Evolutionary conservation across 2,329 filamentous ascomycete genomes (phyloP).

Genomic region (Bipolaris cookei): DNA sequence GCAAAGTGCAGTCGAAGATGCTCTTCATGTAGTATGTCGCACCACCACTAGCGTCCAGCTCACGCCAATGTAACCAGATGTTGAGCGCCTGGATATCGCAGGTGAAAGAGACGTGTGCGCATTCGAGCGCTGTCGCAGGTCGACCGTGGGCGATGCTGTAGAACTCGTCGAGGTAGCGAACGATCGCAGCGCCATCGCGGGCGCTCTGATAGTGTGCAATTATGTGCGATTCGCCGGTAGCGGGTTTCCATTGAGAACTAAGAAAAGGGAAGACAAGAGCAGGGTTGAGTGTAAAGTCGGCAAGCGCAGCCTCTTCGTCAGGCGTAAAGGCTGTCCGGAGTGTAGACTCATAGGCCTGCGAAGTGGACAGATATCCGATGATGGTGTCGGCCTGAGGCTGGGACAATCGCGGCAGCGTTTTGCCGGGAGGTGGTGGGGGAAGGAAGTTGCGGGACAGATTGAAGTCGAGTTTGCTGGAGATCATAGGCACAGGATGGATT

Average conservation of each 20-base stretch:
- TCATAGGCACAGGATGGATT: not conserved
- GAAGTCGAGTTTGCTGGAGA: constrained; percentile 6
- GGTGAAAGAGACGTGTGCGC: constrained; percentile 14
- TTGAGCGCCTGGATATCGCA: constrained; percentile 16
- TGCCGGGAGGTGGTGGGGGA: constrained; percentile 5
- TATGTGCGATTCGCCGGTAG: constrained; percentile 6
- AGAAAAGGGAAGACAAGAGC: constrained; percentile 8
- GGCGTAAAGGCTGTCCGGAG: constrained; percentile 9
- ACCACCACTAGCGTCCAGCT: constrained; percentile 9
- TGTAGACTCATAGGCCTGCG: constrained; percentile 9
- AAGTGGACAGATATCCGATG: constrained; percentile 16
- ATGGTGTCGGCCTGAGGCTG: constrained; percentile 13
- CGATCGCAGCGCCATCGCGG: constrained; percentile 10
- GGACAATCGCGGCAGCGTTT: constrained; percentile 6
- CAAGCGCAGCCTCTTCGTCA: constrained; percentile 12
- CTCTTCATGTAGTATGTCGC: constrained; percentile 19
- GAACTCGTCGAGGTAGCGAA: constrained; percentile 16
- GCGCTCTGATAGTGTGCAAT: constrained; percentile 9
- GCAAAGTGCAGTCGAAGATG: constrained; percentile 16
- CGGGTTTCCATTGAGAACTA: constrained; percentile 9
- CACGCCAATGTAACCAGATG: constrained; percentile 18
- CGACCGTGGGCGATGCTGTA: constrained; percentile 7
- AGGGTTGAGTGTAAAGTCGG: constrained; percentile 16
- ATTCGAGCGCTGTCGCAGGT: constrained; percentile 13
- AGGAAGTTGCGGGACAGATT: constrained; percentile 11